Base-by-base conservation (phyloP, 768 basidiomycete species). In the Austroboletus festivus region DNA sequence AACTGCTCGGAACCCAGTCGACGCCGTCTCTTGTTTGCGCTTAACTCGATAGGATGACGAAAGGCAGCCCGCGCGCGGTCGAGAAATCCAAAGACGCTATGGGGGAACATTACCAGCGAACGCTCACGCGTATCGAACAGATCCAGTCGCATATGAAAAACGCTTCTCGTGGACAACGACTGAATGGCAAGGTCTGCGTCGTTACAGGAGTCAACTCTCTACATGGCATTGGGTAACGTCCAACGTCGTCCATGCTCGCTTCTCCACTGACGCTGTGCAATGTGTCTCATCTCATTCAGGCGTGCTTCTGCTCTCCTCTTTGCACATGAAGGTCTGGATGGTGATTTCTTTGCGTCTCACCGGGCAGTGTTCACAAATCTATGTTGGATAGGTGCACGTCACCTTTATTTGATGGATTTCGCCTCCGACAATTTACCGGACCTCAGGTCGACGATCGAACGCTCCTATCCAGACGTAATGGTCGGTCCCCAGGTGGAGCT, bases 171-270 rank as follows among this genome's bases (percentile, higher is more conserved):
- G 68, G 73, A 23, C 71, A 68, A 18, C 76, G 82, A 57, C 74
- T 94, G 54, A 76, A 75, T 61, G 82, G 76, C 53, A 94, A 92
- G 66, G 89, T 93, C 21, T 89, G 86, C 58, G 76, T 95, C 47
- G 79, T 95, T 57, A 95, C 93, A 1, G 93, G 93, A 16, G 91
- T 86, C 24, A 86, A 88, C 24, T 93, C 90, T 18, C 62, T 86
- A 55, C 84, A 85, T 62, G 93, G 93, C 16, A 96, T 96, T 51
- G 93, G 93, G 86, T 93, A 69, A 55, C 42, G 47, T 53, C 40
- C 33, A 52, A 42, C 42, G 40, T 54, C 52, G 44, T 42, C 41
- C n/a, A 24, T 20, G 40, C 35, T 39, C 31, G 38, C 38, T 39
- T 31, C n/a, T 35, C 40, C 30, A 35, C 60, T 65, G 38, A 51